A percentile compares a stretch with the other conserved stretches of the same genome.
These are phyloP conservation scores for Cryptosporidium viatorum DNA, from an alignment of 169 alveolate genomes.

Conservation along the genomic window DNA sequence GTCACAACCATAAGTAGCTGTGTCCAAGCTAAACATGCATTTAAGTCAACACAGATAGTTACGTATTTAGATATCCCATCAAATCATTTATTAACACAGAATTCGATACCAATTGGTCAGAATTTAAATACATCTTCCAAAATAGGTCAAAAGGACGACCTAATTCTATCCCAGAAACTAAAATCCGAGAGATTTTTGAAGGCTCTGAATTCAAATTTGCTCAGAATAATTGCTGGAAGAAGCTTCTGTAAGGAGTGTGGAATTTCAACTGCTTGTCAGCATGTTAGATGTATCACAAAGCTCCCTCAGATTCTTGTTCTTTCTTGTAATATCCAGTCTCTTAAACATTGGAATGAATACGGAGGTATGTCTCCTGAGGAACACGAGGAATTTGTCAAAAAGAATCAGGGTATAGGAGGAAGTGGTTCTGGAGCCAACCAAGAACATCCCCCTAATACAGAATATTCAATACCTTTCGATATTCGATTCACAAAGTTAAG, in stretches of 20 bases:
- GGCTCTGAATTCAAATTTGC: slow-evolving; percentile 8
- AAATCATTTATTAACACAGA: background rate
- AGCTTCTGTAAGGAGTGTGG: slow-evolving; percentile 44
- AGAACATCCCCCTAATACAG: background rate
- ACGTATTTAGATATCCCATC: background rate
- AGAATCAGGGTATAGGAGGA: background rate
- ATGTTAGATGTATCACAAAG: slow-evolving; percentile 31
- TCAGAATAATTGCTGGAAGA: slow-evolving; percentile 52
- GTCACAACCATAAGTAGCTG: slow-evolving; percentile 55
- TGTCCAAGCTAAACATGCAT: slow-evolving; percentile 25
- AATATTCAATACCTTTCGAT: slow-evolving; percentile 33
- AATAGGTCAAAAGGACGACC: background rate
- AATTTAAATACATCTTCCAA: background rate
- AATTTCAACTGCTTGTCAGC: slow-evolving; percentile 50
- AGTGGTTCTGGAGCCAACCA: background rate
- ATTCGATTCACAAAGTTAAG: slow-evolving; percentile 30
- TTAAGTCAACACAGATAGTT: slow-evolving; percentile 7
- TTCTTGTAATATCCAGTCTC: slow-evolving; percentile 10
- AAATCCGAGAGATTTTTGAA: slow-evolving; percentile 18
- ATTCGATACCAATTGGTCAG: background rate
- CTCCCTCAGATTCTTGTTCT: slow-evolving; percentile 35
- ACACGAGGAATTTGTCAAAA: slow-evolving; percentile 14
- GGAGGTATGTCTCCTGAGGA: slow-evolving; percentile 53
- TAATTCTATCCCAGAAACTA: background rate
- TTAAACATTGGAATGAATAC: slow-evolving; percentile 37